These are phyloP conservation scores for Tritrichomonas foetus DNA, from an alignment of 208 protist species.

Conservation along the genomic window DNA sequence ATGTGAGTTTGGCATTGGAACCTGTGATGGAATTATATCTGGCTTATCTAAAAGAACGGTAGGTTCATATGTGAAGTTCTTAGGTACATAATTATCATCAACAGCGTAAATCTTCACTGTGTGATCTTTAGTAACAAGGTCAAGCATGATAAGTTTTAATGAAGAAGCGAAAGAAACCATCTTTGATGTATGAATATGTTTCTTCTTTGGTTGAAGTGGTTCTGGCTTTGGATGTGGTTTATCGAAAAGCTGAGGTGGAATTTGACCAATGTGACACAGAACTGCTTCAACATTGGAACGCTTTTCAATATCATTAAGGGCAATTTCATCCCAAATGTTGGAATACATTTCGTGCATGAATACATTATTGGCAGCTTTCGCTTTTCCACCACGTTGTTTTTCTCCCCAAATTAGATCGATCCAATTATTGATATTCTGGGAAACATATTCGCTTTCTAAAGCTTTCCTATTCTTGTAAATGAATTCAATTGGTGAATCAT, in stretches of 20 bases:
- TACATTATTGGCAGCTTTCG: neutral
- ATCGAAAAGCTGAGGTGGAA: neutral
- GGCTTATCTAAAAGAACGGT: no score
- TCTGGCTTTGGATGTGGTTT: neutral
- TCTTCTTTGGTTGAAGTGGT: no score
- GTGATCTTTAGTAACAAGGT: no score
- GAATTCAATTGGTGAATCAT: neutral
- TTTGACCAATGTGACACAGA: neutral
- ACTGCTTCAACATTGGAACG: neutral
- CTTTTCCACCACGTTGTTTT: conserved; percentile 1
- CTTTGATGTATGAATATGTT: no score
- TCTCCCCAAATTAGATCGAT: conserved; percentile 36
- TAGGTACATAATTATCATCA: no score
- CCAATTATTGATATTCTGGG: neutral
- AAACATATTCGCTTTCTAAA: conserved; percentile 21
- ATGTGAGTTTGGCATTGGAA: no score
- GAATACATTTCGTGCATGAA: neutral
- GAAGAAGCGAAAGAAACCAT: no score
- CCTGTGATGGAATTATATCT: no score
- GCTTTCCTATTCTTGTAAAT: neutral
- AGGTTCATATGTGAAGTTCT: no score
- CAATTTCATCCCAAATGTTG: neutral
- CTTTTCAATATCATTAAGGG: neutral
- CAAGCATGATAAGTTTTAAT: no score
- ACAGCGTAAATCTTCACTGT: no score